A percentile compares a stretch with the other conserved stretches of the same genome.
Conservation (phyloP, 768 basidiomycete species). For the Hygrocybe coccinea region DNA sequence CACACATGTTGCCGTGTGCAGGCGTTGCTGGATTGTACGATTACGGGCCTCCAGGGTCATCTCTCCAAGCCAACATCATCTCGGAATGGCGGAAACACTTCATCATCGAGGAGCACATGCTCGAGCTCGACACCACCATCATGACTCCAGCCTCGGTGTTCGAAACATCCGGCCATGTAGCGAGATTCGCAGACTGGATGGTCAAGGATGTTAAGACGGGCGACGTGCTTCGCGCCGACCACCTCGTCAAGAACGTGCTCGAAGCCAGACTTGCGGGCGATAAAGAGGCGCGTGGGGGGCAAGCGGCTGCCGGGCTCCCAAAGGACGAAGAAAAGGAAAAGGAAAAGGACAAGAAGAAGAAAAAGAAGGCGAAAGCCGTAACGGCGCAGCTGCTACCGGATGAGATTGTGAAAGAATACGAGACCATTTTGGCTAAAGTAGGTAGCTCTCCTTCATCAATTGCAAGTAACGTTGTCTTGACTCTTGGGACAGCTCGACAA, state of each 20-base stretch:
- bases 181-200: slow-evolving; percentile 99
- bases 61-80: slow-evolving; percentile 95
- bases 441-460: slow-evolving; percentile 24
- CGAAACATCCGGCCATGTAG: slow-evolving; percentile 96
- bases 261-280: slow-evolving; percentile 87
- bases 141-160: slow-evolving; percentile 95
- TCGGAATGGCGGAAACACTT: slow-evolving; percentile 96
- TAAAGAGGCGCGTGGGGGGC: slow-evolving; percentile 77
- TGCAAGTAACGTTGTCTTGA: background rate
- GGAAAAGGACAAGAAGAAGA: slow-evolving; percentile 79
- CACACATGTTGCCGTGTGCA: slow-evolving; percentile 26
- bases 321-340: slow-evolving; percentile 59
- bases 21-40: slow-evolving; percentile 98
- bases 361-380: slow-evolving; percentile 59
- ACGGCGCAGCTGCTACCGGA: slow-evolving; percentile 70
- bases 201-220: slow-evolving; percentile 93
- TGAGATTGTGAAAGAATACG: slow-evolving; percentile 69
- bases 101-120: slow-evolving; percentile 97
- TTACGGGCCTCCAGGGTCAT: slow-evolving; percentile 94
- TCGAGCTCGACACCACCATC: slow-evolving; percentile 96
- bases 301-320: slow-evolving; percentile 47
- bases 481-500: slow-evolving; percentile 81
- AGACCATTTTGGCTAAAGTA: slow-evolving; percentile 83
- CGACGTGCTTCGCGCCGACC: slow-evolving; percentile 94
- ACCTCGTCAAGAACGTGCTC: slow-evolving; percentile 88